A percentile compares a stretch with the other conserved stretches of the same genome.
Conservation (phyloP, 2,329 filamentous ascomycete genomes). For the Cercospora sp. region DNA sequence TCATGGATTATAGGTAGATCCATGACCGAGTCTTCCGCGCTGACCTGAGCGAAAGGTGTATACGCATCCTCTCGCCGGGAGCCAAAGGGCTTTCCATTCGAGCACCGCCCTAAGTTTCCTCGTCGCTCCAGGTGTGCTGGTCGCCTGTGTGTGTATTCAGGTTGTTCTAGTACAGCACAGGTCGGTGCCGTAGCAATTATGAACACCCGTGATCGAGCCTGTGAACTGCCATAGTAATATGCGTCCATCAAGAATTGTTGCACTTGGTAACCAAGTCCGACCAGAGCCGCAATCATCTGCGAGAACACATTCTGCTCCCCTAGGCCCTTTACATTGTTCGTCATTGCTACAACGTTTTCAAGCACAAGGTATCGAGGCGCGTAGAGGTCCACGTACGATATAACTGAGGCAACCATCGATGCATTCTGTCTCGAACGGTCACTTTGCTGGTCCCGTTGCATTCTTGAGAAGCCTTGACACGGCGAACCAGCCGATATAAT, state of each 20-base stretch:
- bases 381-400: slow-evolving; percentile 72
- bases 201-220: slow-evolving; percentile 68
- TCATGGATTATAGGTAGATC: slow-evolving; percentile 67
- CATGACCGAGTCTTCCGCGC: slow-evolving; percentile 53
- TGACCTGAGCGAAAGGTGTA: slow-evolving; percentile 62
- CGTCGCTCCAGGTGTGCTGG: slow-evolving; percentile 40
- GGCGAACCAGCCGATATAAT: slow-evolving; percentile 73
- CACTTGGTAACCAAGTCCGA: slow-evolving; percentile 75
- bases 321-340: slow-evolving; percentile 41
- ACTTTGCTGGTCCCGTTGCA: slow-evolving; percentile 61
- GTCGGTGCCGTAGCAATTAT: slow-evolving; percentile 70
- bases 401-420: slow-evolving; percentile 74
- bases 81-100: slow-evolving; percentile 62
- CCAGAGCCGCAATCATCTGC: slow-evolving; percentile 70
- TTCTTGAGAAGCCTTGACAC: slow-evolving; percentile 70
- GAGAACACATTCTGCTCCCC: slow-evolving; percentile 65
- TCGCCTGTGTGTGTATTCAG: slow-evolving; percentile 64
- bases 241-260: slow-evolving; percentile 68
- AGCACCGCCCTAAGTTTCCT: slow-evolving; percentile 56
- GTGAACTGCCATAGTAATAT: slow-evolving; percentile 66
- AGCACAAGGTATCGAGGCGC: slow-evolving; percentile 72
- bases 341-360: slow-evolving; percentile 73
- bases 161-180: slow-evolving; percentile 56
- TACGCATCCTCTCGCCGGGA: slow-evolving; percentile 47
- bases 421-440: slow-evolving; percentile 65